Evolutionary conservation across 176 grass and related monocot genomes (phyloP).

Genomic region (Secale cereale): DNA sequence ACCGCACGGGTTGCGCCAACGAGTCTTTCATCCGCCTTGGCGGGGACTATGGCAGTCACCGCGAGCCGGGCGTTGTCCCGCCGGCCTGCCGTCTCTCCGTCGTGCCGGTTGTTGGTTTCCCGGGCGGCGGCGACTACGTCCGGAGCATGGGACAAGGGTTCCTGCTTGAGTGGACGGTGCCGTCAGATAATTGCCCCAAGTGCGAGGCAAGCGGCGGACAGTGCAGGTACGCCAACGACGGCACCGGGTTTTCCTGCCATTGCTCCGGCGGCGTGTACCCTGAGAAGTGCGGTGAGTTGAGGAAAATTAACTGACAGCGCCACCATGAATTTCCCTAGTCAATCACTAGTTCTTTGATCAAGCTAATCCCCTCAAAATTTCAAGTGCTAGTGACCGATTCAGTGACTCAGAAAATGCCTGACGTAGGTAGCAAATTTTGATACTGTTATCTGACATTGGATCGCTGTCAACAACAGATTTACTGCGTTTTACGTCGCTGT

Average conservation of each 20-base stretch:
- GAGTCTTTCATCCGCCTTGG: not conserved
- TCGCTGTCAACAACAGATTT: no score
- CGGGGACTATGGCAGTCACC: no score
- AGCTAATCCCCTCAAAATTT: not conserved
- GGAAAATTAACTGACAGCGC: not conserved
- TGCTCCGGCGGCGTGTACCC: not conserved
- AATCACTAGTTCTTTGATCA: not conserved
- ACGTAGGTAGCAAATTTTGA: no score
- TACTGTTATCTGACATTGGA: no score
- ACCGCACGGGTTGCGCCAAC: not conserved
- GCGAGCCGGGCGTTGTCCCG: not conserved
- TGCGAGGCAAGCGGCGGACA: conserved; percentile 27
- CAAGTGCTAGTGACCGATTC: not conserved
- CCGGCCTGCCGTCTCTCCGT: not conserved
- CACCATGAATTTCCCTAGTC: not conserved
- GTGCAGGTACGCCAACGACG: not conserved
- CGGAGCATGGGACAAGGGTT: conserved; percentile 11
- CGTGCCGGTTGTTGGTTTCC: not conserved
- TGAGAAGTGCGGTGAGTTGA: conserved; percentile 27
- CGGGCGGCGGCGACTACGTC: not conserved
- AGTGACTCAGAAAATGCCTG: no score
- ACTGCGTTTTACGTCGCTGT: no score
- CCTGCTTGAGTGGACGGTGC: conserved; percentile 10
- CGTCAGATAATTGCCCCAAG: not conserved
- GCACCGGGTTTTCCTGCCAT: not conserved